Evolutionary conservation across 1,139 yeast genomes (phyloP).

Genomic region (Suhomyces terraborum): DNA sequence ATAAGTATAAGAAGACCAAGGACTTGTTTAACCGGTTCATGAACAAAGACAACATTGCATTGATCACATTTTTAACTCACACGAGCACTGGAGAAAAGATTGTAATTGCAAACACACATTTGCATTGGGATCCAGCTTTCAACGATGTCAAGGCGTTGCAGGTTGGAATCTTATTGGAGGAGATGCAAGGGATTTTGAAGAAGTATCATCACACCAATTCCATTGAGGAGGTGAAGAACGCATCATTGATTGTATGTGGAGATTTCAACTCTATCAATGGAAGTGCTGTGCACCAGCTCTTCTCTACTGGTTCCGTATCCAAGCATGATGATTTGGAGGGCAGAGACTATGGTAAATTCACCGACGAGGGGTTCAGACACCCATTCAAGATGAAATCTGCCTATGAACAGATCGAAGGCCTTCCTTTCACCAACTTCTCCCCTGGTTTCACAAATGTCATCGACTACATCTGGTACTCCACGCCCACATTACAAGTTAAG

Average conservation of each 20-base stretch:
- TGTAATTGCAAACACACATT: slow-evolving; percentile 84
- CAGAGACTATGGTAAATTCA: slow-evolving; percentile 86
- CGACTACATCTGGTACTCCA: slow-evolving; percentile 94
- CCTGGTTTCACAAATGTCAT: slow-evolving; percentile 92
- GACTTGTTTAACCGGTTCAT: slow-evolving; percentile 95
- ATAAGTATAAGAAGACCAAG: slow-evolving; percentile 87
- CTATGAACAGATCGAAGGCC: slow-evolving; percentile 79
- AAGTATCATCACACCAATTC: slow-evolving; percentile 51
- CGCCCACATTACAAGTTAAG: slow-evolving; percentile 73
- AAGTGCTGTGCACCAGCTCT: slow-evolving; percentile 90
- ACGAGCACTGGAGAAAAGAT: slow-evolving; percentile 68
- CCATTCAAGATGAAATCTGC: slow-evolving; percentile 81
- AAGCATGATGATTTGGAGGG: slow-evolving; percentile 82
- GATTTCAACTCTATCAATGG: slow-evolving; percentile 89
- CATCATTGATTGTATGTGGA: slow-evolving; percentile 85
- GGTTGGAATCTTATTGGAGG: slow-evolving; percentile 88
- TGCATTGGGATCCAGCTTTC: slow-evolving; percentile 97
- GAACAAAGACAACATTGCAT: slow-evolving; percentile 92
- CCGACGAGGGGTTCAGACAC: slow-evolving; percentile 87
- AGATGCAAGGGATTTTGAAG: slow-evolving; percentile 65
- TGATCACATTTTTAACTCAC: slow-evolving; percentile 78
- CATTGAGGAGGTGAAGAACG: slow-evolving; percentile 58
- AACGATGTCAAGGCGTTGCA: slow-evolving; percentile 97
- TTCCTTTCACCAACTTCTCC: slow-evolving; percentile 91
- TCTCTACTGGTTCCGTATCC: slow-evolving; percentile 74